Evolutionary conservation across 345 rosid genomes (phyloP).

Genomic region (Eucalyptus polyanthemos): DNA sequence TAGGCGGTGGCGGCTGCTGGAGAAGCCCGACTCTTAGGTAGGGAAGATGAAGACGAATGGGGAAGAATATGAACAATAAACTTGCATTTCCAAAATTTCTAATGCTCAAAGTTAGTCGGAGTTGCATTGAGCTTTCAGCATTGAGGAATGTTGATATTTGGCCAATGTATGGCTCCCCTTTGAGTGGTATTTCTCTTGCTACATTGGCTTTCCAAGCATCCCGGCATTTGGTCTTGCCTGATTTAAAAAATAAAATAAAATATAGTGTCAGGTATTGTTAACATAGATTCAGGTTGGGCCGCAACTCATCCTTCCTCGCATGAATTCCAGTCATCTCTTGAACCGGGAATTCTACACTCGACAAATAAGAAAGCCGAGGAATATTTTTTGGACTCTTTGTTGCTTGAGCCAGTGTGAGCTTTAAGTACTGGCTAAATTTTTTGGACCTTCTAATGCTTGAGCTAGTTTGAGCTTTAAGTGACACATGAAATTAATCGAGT

Average conservation of each 20-base stretch:
- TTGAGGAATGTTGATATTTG: fast-evolving
- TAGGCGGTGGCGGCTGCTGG: fast-evolving
- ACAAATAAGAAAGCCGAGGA: not conserved
- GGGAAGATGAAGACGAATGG: fast-evolving
- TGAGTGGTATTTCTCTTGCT: not conserved
- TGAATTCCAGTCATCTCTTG: not conserved
- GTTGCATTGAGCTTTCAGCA: fast-evolving
- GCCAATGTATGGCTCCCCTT: not conserved
- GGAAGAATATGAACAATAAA: too few species aligned
- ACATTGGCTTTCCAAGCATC: not conserved
- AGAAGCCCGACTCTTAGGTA: fast-evolving
- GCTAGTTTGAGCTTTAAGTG: not conserved
- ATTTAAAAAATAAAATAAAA: fast-evolving
- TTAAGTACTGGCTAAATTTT: not conserved
- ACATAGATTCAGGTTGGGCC: not conserved
- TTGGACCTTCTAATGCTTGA: not conserved
- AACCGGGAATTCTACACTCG: not conserved
- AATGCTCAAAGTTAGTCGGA: fast-evolving
- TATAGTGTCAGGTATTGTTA: fast-evolving
- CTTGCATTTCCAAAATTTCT: too few species aligned
- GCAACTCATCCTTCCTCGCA: not conserved
- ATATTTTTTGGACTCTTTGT: not conserved
- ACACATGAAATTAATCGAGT: not conserved
- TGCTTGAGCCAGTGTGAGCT: not conserved
- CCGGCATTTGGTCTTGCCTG: not conserved